Percentiles rank a stretch among this genome's conserved stretches.
Conservation (phyloP, 257 asterid species). For the Petunia secreta region DNA sequence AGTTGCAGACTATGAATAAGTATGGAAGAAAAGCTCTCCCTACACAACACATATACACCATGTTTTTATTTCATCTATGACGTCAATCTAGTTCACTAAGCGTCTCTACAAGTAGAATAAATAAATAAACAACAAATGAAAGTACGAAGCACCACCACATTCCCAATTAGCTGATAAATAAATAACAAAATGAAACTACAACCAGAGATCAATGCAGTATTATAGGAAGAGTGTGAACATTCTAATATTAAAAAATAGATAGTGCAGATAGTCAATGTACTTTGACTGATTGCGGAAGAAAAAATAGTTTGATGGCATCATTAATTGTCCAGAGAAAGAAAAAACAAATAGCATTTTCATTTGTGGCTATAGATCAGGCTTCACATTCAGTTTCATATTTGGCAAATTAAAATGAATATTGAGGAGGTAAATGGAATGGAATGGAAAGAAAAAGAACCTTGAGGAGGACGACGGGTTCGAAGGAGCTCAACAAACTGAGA, state of each 20-base stretch:
- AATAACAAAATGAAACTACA: not conserved
- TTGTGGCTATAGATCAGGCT: too few relatives aligned
- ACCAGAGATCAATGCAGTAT: not conserved
- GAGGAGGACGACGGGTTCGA: slow-evolving; percentile 62
- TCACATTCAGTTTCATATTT: too few relatives aligned
- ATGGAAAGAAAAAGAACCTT: slow-evolving; percentile 41
- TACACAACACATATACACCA: not conserved
- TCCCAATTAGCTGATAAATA: not conserved
- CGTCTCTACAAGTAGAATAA: not conserved
- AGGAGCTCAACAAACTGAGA: slow-evolving; percentile 65
- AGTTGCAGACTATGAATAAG: not conserved
- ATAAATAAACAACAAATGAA: not conserved
- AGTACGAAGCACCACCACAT: not conserved
- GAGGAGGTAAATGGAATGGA: not conserved
- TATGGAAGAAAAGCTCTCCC: not conserved
- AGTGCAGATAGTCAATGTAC: not conserved
- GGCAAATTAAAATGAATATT: not conserved
- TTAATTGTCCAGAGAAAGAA: not conserved
- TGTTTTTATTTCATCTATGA: not conserved
- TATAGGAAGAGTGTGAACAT: not conserved
- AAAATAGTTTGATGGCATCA: not conserved
- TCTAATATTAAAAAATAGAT: too few relatives aligned
- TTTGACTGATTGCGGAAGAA: not conserved
- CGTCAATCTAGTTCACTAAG: not conserved
- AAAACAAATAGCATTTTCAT: not conserved